Percentiles rank a stretch among this genome's conserved stretches.
These are phyloP conservation scores for Neodidymelliopsis sp. DNA, from an alignment of 2,329 filamentous ascomycete species.

Conservation along the genomic window DNA sequence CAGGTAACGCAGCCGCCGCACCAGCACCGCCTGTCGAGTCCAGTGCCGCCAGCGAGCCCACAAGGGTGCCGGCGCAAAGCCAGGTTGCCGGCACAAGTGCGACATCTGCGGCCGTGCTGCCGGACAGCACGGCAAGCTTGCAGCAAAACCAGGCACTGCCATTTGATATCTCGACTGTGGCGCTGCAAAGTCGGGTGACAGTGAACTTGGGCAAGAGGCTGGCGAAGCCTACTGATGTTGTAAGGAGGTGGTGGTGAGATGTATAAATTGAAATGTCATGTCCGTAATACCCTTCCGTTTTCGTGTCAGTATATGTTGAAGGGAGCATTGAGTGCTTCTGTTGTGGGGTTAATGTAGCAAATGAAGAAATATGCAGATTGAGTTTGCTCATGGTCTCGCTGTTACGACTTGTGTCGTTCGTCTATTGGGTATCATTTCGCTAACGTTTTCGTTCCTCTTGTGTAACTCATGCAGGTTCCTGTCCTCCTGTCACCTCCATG, in stretches of 20 bases:
- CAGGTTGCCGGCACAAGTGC: too few relatives aligned
- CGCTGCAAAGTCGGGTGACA: slow-evolving; percentile 45
- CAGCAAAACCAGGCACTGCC: slow-evolving; percentile 32
- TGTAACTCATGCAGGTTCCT: neutral
- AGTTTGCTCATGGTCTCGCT: neutral
- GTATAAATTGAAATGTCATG: neutral
- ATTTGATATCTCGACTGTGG: slow-evolving; percentile 46
- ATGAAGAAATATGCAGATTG: neutral
- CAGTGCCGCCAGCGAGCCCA: slow-evolving; percentile 4
- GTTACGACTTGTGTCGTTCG: slow-evolving; percentile 1
- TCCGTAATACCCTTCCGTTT: slow-evolving; percentile 16
- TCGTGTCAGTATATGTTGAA: neutral
- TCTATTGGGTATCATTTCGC: slow-evolving; percentile 25
- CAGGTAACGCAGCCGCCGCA: slow-evolving; percentile 6
- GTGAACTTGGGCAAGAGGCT: slow-evolving; percentile 41
- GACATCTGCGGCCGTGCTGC: slow-evolving; percentile 19
- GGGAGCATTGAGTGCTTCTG: slow-evolving; percentile 7
- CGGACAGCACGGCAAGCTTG: slow-evolving; percentile 18
- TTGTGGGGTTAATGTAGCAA: slow-evolving; percentile 2
- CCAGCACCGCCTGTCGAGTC: slow-evolving; percentile 2
- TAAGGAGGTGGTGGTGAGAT: slow-evolving; percentile 20
- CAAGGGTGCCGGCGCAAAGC: slow-evolving; percentile 11
- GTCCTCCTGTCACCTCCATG: slow-evolving; percentile 17
- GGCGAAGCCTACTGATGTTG: slow-evolving; percentile 29
- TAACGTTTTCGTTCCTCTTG: neutral